These are phyloP conservation scores for Dysphania ambrosioides DNA, from an alignment of 148 eudicot species.

Conservation along the genomic window DNA sequence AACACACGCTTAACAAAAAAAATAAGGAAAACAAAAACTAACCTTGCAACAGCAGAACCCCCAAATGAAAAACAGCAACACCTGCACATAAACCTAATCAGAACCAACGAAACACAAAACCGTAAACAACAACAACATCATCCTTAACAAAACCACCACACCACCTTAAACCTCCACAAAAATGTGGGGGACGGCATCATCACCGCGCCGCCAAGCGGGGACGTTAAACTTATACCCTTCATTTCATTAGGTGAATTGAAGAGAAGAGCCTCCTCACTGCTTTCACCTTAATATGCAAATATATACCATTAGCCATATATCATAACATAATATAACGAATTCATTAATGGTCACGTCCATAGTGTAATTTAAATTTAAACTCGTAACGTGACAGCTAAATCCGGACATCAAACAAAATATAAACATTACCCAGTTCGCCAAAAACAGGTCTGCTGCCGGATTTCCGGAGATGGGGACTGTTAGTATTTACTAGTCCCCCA, in stretches of 20 bases:
- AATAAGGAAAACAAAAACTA: background rate
- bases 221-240: conserved; percentile 62
- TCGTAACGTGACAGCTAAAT: background rate
- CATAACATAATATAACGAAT: background rate
- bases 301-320: conserved; percentile 1
- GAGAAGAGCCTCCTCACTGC: conserved; percentile 46
- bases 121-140: background rate
- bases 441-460: conserved; percentile 81
- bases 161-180: conserved; percentile 96
- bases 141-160: background rate
- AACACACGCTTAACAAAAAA: too few species aligned
- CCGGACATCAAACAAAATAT: background rate
- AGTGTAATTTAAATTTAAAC: background rate
- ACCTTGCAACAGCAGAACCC: conserved; percentile 91
- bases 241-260: conserved; percentile 52
- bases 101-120: background rate
- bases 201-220: conserved; percentile 54
- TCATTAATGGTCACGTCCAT: background rate
- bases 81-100: conserved; percentile 44
- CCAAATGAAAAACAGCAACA: conserved; percentile 74
- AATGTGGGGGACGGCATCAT: conserved; percentile 82
- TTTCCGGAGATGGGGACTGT: conserved; percentile 87
- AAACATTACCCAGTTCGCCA: conserved; percentile 54
- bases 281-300: conserved; percentile 30
- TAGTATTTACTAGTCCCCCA: conserved; percentile 50